Conservation (phyloP, 148 eudicot species). For the Selenicereus undatus region DNA sequence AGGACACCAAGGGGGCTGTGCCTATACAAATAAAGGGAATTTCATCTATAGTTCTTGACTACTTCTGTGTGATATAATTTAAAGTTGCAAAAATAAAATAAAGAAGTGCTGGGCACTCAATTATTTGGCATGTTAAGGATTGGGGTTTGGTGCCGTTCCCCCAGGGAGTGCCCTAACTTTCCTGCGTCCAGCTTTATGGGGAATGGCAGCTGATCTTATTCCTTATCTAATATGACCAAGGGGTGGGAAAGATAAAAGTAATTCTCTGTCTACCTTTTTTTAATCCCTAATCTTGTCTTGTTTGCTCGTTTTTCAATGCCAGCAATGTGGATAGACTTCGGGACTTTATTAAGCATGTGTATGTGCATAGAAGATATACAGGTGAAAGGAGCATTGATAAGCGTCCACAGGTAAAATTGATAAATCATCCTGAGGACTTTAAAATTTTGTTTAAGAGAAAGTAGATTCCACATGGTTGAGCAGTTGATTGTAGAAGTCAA, state of each 20-base stretch:
- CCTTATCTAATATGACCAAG: background rate
- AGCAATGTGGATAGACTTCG: slow-evolving; percentile 86
- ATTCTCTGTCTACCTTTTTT: background rate
- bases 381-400: slow-evolving; percentile 75
- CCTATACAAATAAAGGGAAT: background rate
- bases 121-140: background rate
- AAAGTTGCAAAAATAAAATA: background rate
- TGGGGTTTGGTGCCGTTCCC: too few relatives aligned
- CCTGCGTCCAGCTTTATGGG: background rate
- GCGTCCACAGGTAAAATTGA: slow-evolving; percentile 64
- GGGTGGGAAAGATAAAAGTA: background rate
- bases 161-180: background rate
- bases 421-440: slow-evolving; percentile 18
- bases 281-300: background rate
- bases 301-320: slow-evolving; percentile 26
- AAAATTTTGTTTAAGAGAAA: background rate
- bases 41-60: slow-evolving; percentile 14
- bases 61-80: background rate
- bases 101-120: background rate
- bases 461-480: background rate
- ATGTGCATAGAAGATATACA: slow-evolving; percentile 82
- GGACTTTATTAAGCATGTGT: slow-evolving; percentile 87
- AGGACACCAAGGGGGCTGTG: background rate
- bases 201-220: background rate
- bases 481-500: background rate